Evolutionary conservation across 768 basidiomycete genomes (phyloP), one percentile per base, ranked within the genome.

Genomic region (Collybia mongolica): DNA sequence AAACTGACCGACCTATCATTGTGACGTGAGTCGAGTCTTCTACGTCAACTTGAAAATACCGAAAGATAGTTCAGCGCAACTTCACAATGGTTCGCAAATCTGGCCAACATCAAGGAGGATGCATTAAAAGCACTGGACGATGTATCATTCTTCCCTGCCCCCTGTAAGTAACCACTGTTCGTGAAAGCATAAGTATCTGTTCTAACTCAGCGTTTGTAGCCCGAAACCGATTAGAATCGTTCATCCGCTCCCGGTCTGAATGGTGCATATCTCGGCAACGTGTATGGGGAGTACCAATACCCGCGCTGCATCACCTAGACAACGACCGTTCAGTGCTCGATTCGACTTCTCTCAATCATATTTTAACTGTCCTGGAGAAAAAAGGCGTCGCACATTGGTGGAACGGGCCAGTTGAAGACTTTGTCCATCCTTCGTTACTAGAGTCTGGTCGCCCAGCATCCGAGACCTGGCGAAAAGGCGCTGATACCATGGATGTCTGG

Each of bases 231-330:
- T 82, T 99, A 8, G 86, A 92, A 55, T 75, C 93, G 0, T 96
- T 93, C 65, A 77, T 98, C 45, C 80, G 74, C 2, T 88, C 87
- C 0, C 90, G 96, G 9, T 93, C 93, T 0, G 96, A 99, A 70
- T 99, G 96, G 96, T 99, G 96, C 61, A 98, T 99, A 49, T 98
- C 96, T 36, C 87, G 96, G 5, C 96, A 99, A 62, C 87, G 96
- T 24, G 88, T 90, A 17, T 99, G 96, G 96, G 96, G 96, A 17
- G 91, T 97, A 1, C 96, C 96, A 4, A 98, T 99, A 52, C 96
- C 95, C 2, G 86, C 90, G 2, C 70, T 99, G 2, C 79, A 93
- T 61, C 83, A 88, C 60, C 64, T 75, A 5, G 70, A 75, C 9
- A 83, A 83, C 7, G 83, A 82, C 48, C 71, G 74, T 24, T 81